Conservation (phyloP, 805 yeast species). For the Metschnikowia noctiluminum region DNA sequence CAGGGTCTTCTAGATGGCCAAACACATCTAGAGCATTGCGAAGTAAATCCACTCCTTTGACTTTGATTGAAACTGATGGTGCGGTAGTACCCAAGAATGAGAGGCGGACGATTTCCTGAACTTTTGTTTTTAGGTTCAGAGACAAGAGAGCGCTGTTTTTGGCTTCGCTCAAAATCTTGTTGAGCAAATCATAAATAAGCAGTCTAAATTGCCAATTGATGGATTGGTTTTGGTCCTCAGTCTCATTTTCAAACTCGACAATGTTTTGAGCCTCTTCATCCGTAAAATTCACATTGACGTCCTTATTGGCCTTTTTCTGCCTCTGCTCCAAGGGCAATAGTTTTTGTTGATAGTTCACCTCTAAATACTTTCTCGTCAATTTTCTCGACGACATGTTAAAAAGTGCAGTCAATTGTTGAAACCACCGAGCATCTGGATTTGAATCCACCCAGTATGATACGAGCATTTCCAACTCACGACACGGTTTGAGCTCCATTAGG, state of each 20-base stretch:
- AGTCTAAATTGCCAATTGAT: slow-evolving; percentile 55
- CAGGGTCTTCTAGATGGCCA: slow-evolving; percentile 64
- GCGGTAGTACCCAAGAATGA: slow-evolving; percentile 83
- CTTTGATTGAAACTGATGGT: slow-evolving; percentile 54
- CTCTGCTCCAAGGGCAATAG: slow-evolving; percentile 41
- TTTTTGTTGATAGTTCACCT: slow-evolving; percentile 37
- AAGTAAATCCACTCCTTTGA: slow-evolving; percentile 64
- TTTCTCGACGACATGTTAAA: slow-evolving; percentile 44
- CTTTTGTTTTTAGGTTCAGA: slow-evolving; percentile 39
- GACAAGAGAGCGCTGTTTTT: slow-evolving; percentile 36
- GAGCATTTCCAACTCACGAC: slow-evolving; percentile 42
- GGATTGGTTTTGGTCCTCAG: slow-evolving; percentile 49
- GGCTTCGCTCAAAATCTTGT: slow-evolving; percentile 41
- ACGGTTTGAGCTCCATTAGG: slow-evolving; percentile 46
- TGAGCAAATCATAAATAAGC: slow-evolving; percentile 45
- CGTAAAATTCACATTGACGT: slow-evolving; percentile 27
- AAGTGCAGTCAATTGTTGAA: slow-evolving; percentile 49
- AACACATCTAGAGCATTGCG: slow-evolving; percentile 59
- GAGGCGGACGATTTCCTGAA: slow-evolving; percentile 68
- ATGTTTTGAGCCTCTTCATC: slow-evolving; percentile 43
- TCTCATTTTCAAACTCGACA: slow-evolving; percentile 31
- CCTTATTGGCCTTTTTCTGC: slow-evolving; percentile 30
- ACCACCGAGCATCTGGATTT: slow-evolving; percentile 51
- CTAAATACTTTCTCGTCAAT: slow-evolving; percentile 40
- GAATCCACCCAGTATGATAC: slow-evolving; percentile 61